Evolutionary conservation across 2,329 filamentous ascomycete species (phyloP).

Genomic region (Calonectria multiphialidica): DNA sequence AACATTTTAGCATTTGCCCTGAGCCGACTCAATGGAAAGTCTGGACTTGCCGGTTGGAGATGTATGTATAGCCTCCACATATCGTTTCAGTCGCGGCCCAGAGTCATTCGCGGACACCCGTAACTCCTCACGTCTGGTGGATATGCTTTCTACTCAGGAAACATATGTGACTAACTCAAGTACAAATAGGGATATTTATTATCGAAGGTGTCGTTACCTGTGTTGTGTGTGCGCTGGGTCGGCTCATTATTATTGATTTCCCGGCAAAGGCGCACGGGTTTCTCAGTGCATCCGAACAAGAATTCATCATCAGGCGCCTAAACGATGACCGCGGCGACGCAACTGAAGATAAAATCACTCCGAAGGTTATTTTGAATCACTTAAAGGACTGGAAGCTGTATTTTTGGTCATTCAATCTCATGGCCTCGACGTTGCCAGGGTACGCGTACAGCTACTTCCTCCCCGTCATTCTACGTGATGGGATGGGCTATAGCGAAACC

Average conservation of each 20-base stretch:
- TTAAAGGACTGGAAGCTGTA: neutral
- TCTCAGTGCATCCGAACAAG: constrained; percentile 22
- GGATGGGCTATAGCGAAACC: constrained; percentile 32
- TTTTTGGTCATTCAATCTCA: neutral
- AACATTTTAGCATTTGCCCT: neutral
- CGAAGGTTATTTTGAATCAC: neutral
- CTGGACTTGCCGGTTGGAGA: neutral
- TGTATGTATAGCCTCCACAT: neutral
- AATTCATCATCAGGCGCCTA: constrained; percentile 26
- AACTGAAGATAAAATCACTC: constrained; percentile 8
- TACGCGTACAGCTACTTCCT: constrained; percentile 38
- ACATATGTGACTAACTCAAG: neutral
- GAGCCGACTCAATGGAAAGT: neutral
- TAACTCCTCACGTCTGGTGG: too few relatives aligned
- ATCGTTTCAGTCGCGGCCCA: too few relatives aligned
- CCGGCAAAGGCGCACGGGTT: constrained; percentile 22
- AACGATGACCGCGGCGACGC: constrained; percentile 30
- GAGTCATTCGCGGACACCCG: too few relatives aligned
- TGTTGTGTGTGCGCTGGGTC: neutral
- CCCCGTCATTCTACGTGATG: constrained; percentile 35
- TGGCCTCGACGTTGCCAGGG: constrained; percentile 17
- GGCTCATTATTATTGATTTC: constrained; percentile 32
- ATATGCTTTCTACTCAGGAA: too few relatives aligned
- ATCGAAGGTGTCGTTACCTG: neutral
- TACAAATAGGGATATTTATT: neutral